A percentile compares a stretch with the other conserved stretches of the same genome.
phyloP scores from a whole-genome alignment of 352 stramenopile species.

The Phytophthora sp. region DNA sequence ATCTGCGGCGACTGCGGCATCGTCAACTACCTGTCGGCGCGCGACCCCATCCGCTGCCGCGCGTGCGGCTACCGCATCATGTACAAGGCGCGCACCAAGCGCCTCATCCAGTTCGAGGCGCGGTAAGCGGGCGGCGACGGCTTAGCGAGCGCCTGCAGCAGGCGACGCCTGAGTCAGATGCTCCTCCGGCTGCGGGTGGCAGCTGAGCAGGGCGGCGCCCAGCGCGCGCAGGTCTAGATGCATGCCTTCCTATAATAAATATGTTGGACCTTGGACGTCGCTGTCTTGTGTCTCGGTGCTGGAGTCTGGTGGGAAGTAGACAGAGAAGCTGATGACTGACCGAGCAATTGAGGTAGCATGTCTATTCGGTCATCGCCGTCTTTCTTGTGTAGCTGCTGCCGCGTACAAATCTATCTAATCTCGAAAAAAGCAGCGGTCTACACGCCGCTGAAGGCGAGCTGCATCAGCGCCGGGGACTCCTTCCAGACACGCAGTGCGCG shows the following conservation, averaged over 20 bases:
- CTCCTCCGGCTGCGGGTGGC: too few relatives aligned
- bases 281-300: not conserved
- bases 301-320: not conserved
- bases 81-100: slow-evolving; percentile 98
- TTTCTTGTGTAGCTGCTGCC: not conserved
- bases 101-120: slow-evolving; percentile 92
- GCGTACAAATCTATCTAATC: slow-evolving; percentile 33
- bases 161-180: too few relatives aligned
- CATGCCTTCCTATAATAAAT: slow-evolving; percentile 38
- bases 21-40: slow-evolving; percentile 95
- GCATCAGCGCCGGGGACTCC: slow-evolving; percentile 55
- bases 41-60: slow-evolving; percentile 95
- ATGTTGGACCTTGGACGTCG: slow-evolving; percentile 22
- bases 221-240: slow-evolving; percentile 15
- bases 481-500: slow-evolving; percentile 73
- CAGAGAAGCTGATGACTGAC: not conserved
- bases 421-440: slow-evolving; percentile 13
- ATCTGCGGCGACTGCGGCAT: slow-evolving; percentile 97
- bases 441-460: slow-evolving; percentile 48
- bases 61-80: slow-evolving; percentile 98
- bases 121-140: slow-evolving; percentile 53
- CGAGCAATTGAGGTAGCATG: slow-evolving; percentile 12
- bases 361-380: slow-evolving; percentile 23
- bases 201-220: not conserved
- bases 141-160: slow-evolving; percentile 8